These are phyloP conservation scores for Jaltomata sinuosa DNA, from an alignment of 257 asterid genomes.

Conservation along the genomic window DNA sequence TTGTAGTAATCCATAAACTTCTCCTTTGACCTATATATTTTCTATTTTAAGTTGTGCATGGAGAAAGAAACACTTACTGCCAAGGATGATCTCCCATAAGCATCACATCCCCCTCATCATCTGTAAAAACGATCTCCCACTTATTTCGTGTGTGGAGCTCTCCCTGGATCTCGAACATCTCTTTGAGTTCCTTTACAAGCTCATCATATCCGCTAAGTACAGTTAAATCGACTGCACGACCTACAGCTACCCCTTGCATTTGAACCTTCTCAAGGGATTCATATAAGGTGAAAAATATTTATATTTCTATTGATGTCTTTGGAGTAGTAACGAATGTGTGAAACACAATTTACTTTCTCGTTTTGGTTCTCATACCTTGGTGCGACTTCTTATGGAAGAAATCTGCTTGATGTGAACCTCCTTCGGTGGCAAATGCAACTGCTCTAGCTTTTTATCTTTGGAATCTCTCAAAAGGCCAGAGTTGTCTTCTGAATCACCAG, in stretches of 20 bases:
- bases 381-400: constrained; percentile 65
- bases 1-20: neutral
- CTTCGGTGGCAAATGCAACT: constrained; percentile 22
- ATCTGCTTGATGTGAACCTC: constrained; percentile 51
- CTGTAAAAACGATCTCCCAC: constrained; percentile 78
- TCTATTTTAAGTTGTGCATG: neutral
- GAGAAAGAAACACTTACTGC: constrained; percentile 44
- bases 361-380: constrained; percentile 47
- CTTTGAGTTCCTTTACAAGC: constrained; percentile 65
- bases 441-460: constrained; percentile 35
- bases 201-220: constrained; percentile 55
- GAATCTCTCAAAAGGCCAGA: constrained; percentile 51
- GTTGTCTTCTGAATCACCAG: constrained; percentile 54
- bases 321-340: neutral
- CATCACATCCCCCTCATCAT: constrained; percentile 91
- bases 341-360: neutral
- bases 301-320: neutral
- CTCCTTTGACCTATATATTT: neutral
- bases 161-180: constrained; percentile 74
- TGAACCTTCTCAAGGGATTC: constrained; percentile 51
- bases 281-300: neutral
- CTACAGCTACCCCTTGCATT: constrained; percentile 95
- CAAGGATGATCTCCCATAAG: constrained; percentile 93
- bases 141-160: constrained; percentile 53
- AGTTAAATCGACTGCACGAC: constrained; percentile 81